Percentiles rank a stretch among this genome's conserved stretches.
Evolutionary conservation across 75 land plant genomes (phyloP).

Genomic region (Chamaecyparis obtusa): DNA sequence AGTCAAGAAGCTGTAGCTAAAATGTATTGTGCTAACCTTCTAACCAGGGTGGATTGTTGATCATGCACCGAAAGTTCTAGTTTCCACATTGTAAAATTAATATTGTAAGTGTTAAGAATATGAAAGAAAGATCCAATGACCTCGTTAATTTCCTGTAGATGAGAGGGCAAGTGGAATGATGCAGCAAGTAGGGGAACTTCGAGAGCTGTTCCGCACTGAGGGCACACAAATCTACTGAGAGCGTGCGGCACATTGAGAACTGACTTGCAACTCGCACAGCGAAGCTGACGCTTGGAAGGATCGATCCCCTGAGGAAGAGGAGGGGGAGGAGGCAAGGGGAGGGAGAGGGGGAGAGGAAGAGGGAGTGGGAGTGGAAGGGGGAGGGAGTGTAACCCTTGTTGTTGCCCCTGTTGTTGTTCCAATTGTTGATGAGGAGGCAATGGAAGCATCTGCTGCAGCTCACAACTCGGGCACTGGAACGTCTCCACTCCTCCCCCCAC

Average conservation of each 20-base stretch:
- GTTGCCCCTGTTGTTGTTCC: neutral
- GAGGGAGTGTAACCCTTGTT: neutral
- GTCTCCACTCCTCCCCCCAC: slow-evolving; percentile 70
- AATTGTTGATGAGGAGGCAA: slow-evolving; percentile 47
- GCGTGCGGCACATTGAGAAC: slow-evolving; percentile 91
- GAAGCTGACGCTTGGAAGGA: slow-evolving; percentile 91
- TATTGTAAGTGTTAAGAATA: neutral
- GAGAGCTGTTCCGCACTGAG: slow-evolving; percentile 82
- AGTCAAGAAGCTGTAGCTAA: neutral
- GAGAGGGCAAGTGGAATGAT: neutral
- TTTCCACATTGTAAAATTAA: neutral
- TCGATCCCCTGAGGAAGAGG: slow-evolving; percentile 61
- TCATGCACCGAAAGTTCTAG: neutral
- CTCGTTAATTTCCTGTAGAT: neutral
- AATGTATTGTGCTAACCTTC: neutral
- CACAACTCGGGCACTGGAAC: slow-evolving; percentile 85
- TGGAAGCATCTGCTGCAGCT: slow-evolving; percentile 80
- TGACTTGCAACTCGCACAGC: slow-evolving; percentile 83
- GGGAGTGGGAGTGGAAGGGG: neutral
- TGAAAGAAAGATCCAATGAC: neutral
- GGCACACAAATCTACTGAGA: slow-evolving; percentile 71
- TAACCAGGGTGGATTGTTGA: neutral
- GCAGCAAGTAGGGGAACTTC: slow-evolving; percentile 33
- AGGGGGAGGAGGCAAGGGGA: slow-evolving; percentile 10
- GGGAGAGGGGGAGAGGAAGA: slow-evolving; percentile 13